Percentiles rank a stretch among this genome's conserved stretches.
Evolutionary conservation across 2,329 filamentous ascomycete species (phyloP).

Genomic region (Nemania sp.): DNA sequence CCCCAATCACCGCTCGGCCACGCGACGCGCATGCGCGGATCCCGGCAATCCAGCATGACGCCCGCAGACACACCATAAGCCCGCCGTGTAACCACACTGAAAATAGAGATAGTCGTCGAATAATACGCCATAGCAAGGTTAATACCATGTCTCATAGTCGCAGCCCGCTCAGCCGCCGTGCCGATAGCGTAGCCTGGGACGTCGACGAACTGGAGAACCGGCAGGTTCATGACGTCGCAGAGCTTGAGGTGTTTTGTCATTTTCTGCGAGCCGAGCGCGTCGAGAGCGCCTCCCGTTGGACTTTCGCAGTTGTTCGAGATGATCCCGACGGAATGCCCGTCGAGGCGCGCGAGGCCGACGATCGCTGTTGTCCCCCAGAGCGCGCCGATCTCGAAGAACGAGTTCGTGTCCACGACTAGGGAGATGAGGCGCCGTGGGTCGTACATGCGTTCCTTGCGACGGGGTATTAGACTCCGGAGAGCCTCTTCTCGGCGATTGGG

Average conservation of each 20-base stretch:
- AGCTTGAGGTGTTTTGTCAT: slow-evolving; percentile 24
- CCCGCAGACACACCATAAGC: slow-evolving; percentile 23
- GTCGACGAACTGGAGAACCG: slow-evolving; percentile 24
- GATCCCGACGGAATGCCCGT: slow-evolving; percentile 16
- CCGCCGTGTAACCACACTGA: slow-evolving; percentile 22
- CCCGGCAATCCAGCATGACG: slow-evolving; percentile 25
- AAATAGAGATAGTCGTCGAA: slow-evolving; percentile 21
- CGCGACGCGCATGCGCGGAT: slow-evolving; percentile 25
- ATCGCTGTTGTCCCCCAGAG: slow-evolving; percentile 25
- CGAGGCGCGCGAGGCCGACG: slow-evolving; percentile 22
- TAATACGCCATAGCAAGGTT: slow-evolving; percentile 26
- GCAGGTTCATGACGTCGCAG: slow-evolving; percentile 25
- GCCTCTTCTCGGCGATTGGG: slow-evolving; percentile 18
- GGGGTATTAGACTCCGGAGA: slow-evolving; percentile 21
- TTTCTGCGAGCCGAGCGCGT: slow-evolving; percentile 23
- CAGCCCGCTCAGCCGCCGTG: slow-evolving; percentile 23
- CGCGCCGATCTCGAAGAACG: slow-evolving; percentile 25
- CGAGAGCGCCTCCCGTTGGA: slow-evolving; percentile 23
- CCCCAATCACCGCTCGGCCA: slow-evolving; percentile 27
- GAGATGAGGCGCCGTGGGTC: slow-evolving; percentile 15
- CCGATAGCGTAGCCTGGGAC: slow-evolving; percentile 24
- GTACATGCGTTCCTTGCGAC: slow-evolving; percentile 26
- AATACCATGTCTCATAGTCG: slow-evolving; percentile 24
- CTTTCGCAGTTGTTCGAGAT: slow-evolving; percentile 26
- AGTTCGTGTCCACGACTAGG: slow-evolving; percentile 18